Evolutionary conservation across 2,329 filamentous ascomycete species (phyloP), one percentile per base, ranked within the genome.

Genomic region (Curvularia spicifera): DNA sequence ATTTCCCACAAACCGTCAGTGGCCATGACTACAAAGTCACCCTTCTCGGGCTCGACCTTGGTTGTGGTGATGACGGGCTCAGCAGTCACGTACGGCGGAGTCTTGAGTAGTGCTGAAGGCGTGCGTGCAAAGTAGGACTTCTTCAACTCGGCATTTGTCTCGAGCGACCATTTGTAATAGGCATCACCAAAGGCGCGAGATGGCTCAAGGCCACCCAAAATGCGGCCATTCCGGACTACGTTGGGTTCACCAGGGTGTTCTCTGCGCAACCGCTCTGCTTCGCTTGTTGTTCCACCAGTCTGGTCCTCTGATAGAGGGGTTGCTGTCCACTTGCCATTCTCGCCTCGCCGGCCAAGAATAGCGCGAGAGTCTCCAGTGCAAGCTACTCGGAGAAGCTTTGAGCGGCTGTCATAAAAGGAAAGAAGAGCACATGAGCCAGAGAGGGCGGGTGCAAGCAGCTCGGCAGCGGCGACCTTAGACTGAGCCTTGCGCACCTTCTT

Each of bases 1-100:
- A 98, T 98, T 79, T 99, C 95, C 95, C 95, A 99, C 0, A 99
- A 84, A 4, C 95, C 95, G 74, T 99, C 95, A 0, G 95, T 97
- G 22, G 95, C 95, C 83, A 99, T 89, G 61, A 99, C 94, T 12
- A 99, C 83, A 70, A 99, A 99, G 74, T 99, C 95, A 45, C 94
- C 93, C 62, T 91, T 91, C 53, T 91, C 87, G 1, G 95, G 95
- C 68, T 94, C 84, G 51, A 99, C 89, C 76, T 95, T 90, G 45
- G 94, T 98, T 1, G 93, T 97, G 0, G 94, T 98, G 52, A 99
- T 87, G 22, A 98, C 85, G 2, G 95, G 95, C 78, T 99, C 96
- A 1, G 95, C 95, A 3, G 95, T 99, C 40, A 99, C 95, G 71
- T 99, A 99, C 0, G 95, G 95, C 8, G 95, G 95, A 0, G 93